Base-by-base conservation (phyloP, 1,284 basidiomycete genomes). In the Meripilus lineatus region DNA sequence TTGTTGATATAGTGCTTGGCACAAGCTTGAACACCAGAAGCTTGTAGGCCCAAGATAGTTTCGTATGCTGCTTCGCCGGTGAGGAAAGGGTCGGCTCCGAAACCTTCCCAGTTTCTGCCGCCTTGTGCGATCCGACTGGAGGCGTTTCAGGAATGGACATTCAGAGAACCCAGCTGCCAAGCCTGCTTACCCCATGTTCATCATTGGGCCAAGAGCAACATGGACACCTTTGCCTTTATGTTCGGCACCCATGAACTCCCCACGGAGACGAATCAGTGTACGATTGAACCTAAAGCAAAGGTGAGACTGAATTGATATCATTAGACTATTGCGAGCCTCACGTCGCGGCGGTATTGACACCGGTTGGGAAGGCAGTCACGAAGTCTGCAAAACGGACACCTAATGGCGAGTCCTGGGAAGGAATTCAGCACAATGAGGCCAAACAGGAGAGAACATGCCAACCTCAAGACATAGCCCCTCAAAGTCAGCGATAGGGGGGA, bases 31-130 rank as follows among this genome's bases (percentile, higher is more conserved):
- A 92, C 84, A 26, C 89, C 88, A 1, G 70, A 71, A 30, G 70
- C 61, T 58, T 93, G 89, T 63, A 90, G 66, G 1, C 89, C 89
- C 18, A 82, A 61, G 48, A 91, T 75, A 2, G 84, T 89, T 61
- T 85, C 79, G 49, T 81, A 86, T 1, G 85, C 79, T 0, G 77
- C 75, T 60, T 84, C 84, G 14, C 86, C 83, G 38, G 75, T 61
- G 32, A 93, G 67, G 66, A 81, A 92, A 0, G 89, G 87, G 58
- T 88, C 84, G 14, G 74, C 81, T 37, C 87, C 83, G 50, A 89
- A 91, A 6, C 86, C 87, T 68, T 93, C 89, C 87, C 87, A 93
- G 62, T 89, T 90, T 8, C 90, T 69, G 1, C 90, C 90, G 3
- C 75, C 81, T 51, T 74, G 68, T 1, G 79, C 73, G 28, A 77